Evolutionary conservation across 2,329 filamentous ascomycete genomes (phyloP).

Genomic region (Nigrospora oryzae): DNA sequence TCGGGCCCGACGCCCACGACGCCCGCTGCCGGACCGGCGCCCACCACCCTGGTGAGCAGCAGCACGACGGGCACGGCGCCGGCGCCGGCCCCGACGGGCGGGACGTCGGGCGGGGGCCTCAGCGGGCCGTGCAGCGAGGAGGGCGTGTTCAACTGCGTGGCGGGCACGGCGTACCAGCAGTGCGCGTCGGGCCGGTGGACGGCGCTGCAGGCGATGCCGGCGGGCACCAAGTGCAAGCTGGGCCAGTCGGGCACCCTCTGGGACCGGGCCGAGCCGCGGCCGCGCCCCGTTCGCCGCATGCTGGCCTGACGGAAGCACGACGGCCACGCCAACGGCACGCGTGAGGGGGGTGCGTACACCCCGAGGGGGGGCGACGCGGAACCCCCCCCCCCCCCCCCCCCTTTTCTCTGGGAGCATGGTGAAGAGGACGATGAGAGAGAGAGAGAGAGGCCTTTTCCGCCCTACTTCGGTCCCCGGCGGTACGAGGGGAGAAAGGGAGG

Average conservation of each 20-base stretch:
- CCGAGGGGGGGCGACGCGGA: too few species aligned
- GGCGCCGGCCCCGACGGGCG: neutral
- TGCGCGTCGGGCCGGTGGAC: conserved; percentile 47
- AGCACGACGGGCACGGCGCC: neutral
- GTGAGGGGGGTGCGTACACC: too few species aligned
- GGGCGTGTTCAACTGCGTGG: conserved; percentile 46
- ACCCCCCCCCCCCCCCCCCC: too few species aligned
- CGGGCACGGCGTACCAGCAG: conserved; percentile 41
- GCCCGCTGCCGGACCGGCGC: neutral
- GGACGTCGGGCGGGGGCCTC: conserved; percentile 9
- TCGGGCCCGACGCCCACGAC: neutral
- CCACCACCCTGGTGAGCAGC: neutral
- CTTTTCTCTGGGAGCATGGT: too few species aligned
- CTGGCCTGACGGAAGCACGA: too few species aligned
- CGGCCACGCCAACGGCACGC: too few species aligned
- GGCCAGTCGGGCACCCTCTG: conserved; percentile 30
- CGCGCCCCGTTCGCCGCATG: neutral
- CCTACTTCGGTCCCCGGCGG: too few species aligned
- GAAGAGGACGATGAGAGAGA: too few species aligned
- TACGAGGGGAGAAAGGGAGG: too few species aligned
- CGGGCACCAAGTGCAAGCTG: conserved; percentile 33
- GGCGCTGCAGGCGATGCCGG: conserved; percentile 27
- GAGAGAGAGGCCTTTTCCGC: too few species aligned
- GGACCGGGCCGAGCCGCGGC: neutral
- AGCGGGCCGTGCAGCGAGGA: conserved; percentile 36